Base-by-base conservation (phyloP, 148 eudicot genomes). In the Rheum nobile region DNA sequence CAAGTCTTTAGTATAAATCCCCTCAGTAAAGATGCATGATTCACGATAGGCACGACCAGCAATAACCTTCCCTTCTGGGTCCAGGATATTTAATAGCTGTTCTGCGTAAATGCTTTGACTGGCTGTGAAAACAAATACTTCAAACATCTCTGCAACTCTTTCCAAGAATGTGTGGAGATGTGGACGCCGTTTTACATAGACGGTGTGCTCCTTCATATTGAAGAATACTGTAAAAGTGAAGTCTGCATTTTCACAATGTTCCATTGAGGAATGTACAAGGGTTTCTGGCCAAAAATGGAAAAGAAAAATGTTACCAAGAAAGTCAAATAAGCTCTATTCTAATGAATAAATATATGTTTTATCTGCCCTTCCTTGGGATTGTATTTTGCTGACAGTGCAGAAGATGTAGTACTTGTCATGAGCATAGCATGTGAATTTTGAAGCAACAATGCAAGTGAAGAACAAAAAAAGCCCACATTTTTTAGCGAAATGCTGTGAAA, bases 31-130 rank as follows among this genome's bases (percentile, higher is more conserved):
- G 65, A 84, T 84, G 87, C 99, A 95, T 35, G 99, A 95, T 78
- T 95, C 99, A 52, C 97, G 93, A 79, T 90, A 90, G 59, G 92
- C 96, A 77, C 97, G 87, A 39, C 84, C 85, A 57, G 96, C 84
- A 50, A 95, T 83, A 76, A 92, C 63, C 71, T 86, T 92, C 77
- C 90, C 86, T 72, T 87, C 88, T 52, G 97, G 97, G 83, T 95
- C 99, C 81, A 95, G 72, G 73, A 88, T 89, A 80, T 95, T 91
- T 46, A 95, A 78, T 74, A 95, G 96, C 67, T 92, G 92, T 65
- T 86, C 82, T 4, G 99, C 99, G 71, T 95, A 95, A 71, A 92
- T 86, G 86, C 97, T 90, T 80, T 90, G 96, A 82, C 99, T 95
- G 79, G 99, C 99, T 43, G 99, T 95, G 81, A 95, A 95, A 61